A percentile compares a stretch with the other conserved stretches of the same genome.
These are phyloP conservation scores for Boletellus sp. DNA, from an alignment of 768 basidiomycete genomes.

Conservation along the genomic window DNA sequence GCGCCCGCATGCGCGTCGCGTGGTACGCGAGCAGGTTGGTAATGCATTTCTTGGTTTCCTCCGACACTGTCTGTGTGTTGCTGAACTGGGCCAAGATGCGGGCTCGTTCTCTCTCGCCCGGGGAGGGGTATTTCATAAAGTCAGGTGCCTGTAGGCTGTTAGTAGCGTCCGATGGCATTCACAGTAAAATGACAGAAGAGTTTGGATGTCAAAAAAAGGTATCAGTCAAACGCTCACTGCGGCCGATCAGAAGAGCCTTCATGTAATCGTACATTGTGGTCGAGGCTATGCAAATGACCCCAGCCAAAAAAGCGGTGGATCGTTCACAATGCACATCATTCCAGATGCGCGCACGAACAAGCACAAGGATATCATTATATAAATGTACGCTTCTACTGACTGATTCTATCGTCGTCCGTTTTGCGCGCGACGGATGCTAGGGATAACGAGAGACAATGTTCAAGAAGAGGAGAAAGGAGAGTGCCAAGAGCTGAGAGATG, in stretches of 20 bases:
- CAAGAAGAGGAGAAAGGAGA: not conserved
- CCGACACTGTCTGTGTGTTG: conserved; percentile 7
- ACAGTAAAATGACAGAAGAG: no score
- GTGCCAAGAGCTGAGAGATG: no score
- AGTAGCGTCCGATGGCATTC: no score
- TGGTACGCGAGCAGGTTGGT: conserved; percentile 26
- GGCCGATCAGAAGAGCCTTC: no score
- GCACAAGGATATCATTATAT: not conserved
- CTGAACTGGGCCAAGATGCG: conserved; percentile 5
- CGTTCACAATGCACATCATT: no score
- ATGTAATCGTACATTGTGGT: no score
- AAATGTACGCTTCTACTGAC: not conserved
- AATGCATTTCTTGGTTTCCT: conserved; percentile 28
- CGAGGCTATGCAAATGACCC: no score
- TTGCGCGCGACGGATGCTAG: not conserved
- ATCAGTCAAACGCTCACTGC: no score
- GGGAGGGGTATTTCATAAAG: conserved; percentile 21
- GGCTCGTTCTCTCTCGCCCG: conserved; percentile 1
- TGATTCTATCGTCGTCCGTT: no score
- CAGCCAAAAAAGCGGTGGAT: no score
- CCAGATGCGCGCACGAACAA: no score
- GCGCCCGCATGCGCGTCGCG: conserved; percentile 28
- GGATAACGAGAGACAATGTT: not conserved
- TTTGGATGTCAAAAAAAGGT: no score
- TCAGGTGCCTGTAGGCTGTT: not conserved